These are phyloP conservation scores for Ilex asprella DNA, from an alignment of 257 asterid genomes.

Conservation along the genomic window DNA sequence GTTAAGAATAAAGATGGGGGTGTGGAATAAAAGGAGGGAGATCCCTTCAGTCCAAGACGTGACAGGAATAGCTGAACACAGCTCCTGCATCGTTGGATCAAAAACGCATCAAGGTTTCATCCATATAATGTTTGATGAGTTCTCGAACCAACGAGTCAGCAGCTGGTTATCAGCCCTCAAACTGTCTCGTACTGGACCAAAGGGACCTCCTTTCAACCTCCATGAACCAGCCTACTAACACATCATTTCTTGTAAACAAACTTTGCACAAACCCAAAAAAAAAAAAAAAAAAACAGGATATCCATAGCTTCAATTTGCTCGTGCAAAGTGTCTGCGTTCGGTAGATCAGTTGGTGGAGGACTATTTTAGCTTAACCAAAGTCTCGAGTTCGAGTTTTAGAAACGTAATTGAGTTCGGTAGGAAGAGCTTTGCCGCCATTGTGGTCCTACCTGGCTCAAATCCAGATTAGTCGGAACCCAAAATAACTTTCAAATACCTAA, in stretches of 20 bases:
- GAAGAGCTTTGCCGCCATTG: too few species aligned
- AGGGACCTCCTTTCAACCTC: conserved; percentile 65
- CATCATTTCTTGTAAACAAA: too few species aligned
- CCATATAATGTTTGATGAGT: conserved; percentile 18
- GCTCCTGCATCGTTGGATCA: conserved; percentile 86
- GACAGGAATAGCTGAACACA: conserved; percentile 55
- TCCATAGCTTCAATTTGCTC: background rate
- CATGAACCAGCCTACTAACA: conserved; percentile 17
- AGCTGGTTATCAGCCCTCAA: conserved; percentile 47
- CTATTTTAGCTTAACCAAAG: too few species aligned
- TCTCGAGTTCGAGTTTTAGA: too few species aligned
- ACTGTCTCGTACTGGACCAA: conserved; percentile 80
- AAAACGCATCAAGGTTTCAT: conserved; percentile 24
- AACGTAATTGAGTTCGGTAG: too few species aligned
- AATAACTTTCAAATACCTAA: too few species aligned
- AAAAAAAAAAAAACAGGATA: too few species aligned
- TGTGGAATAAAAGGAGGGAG: conserved; percentile 63
- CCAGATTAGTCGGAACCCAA: too few species aligned
- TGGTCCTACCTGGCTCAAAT: too few species aligned
- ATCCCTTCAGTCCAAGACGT: conserved; percentile 99
- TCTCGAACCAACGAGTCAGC: conserved; percentile 86
- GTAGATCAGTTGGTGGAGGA: too few species aligned
- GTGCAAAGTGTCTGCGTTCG: too few species aligned
- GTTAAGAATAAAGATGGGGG: background rate
- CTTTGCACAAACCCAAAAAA: background rate